Evolutionary conservation across 441 rosid species (phyloP).

Genomic region (Euphorbia schlechtendalii): DNA sequence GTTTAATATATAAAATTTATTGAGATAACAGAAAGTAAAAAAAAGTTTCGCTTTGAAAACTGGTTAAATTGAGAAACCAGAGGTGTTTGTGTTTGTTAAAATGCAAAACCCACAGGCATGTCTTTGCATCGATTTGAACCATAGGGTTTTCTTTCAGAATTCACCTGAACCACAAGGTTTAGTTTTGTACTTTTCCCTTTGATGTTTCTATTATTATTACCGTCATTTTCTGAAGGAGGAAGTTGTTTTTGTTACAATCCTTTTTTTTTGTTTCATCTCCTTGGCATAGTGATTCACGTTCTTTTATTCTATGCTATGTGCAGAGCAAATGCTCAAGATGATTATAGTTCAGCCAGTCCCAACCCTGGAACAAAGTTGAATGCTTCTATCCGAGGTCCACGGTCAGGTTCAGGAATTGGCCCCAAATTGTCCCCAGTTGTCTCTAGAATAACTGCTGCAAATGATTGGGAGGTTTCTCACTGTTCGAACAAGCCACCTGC

Average conservation of each 20-base stretch:
- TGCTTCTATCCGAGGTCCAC: conserved; percentile 67
- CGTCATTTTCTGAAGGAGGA: too few species aligned
- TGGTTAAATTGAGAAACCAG: too few species aligned
- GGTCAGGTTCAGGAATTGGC: conserved; percentile 61
- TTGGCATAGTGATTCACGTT: conserved; percentile 12
- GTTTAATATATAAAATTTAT: too few species aligned
- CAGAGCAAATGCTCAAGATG: conserved; percentile 74
- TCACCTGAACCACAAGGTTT: too few species aligned
- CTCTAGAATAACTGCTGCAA: conserved; percentile 61
- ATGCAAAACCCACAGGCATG: too few species aligned
- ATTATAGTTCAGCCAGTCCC: conserved; percentile 81
- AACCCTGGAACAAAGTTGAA: conserved; percentile 62
- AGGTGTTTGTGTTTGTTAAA: too few species aligned
- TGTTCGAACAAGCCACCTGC: conserved; percentile 77
- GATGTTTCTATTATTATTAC: too few species aligned
- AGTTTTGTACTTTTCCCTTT: too few species aligned
- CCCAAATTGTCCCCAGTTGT: conserved; percentile 72
- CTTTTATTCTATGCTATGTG: conserved; percentile 21
- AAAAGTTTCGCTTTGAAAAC: too few species aligned
- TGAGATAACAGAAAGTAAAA: too few species aligned
- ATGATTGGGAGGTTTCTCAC: conserved; percentile 84
- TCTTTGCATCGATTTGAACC: too few species aligned
- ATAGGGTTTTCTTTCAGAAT: too few species aligned
- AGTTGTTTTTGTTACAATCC: not conserved
- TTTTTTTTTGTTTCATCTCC: conserved; percentile 8